Evolutionary conservation across 1,284 basidiomycete genomes (phyloP), one percentile per base, ranked within the genome.

Genomic region (Microbotryum scabiosae): DNA sequence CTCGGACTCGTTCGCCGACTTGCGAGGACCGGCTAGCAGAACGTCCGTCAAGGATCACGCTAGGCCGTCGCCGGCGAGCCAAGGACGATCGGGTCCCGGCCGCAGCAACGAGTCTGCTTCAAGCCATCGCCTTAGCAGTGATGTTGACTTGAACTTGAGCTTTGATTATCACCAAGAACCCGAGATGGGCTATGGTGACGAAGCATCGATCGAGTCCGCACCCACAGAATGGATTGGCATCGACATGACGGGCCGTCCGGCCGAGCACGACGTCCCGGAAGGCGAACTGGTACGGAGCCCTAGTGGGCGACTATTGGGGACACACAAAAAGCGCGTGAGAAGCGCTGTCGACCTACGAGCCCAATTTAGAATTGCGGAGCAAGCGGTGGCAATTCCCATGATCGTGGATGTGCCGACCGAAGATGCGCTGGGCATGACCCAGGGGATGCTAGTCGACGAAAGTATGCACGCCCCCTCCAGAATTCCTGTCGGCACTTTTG

Each of bases 141-240:
- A 64, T 53, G 60, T 67, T 54, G 65, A 67, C 36, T 49, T 67
- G 48, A 63, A 67, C 46, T n/a, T 64, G n/a, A 55, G 51, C 32
- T 59, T 59, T 45, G 63, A 67, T 25, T 48, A 50, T 41, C 53
- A 60, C 21, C 32, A 56, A 23, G 60, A 54, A 8, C 49, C 32
- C 26, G 47, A 44, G 32, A 48, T 57, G 25, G 18, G 25, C 43
- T 28, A 26, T 10, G 56, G 51, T 7, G 4, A 32, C 18, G 58
- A 44, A 23, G 26, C 28, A 18, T 49, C 49, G 28, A 41, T 12
- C 14, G 43, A 46, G 4, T 41, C 36, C 36, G 36, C 36, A 41
- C 10, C 36, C 36, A 12, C 36, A 41, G 57, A 56, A 4, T 61
- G 61, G 61, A 59, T 63, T 32, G 64, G 61, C 9, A 66, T 66